A percentile compares a stretch with the other conserved stretches of the same genome.
Evolutionary conservation across 2,329 filamentous ascomycete genomes (phyloP).

Genomic region (Paramyrothecium roridum): DNA sequence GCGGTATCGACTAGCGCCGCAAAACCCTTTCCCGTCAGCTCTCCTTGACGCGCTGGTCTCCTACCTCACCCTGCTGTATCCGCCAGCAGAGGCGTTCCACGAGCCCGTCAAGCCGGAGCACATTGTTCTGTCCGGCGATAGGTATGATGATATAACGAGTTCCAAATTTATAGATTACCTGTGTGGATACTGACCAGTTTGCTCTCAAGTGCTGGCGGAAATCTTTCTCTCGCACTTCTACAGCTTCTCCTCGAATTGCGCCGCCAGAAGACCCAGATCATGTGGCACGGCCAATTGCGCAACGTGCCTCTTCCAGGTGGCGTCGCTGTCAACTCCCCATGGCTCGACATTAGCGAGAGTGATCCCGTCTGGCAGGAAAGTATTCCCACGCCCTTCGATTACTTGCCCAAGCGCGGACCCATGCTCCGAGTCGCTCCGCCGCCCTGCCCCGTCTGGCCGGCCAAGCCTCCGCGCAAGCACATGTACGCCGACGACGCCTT

Average conservation of each 20-base stretch:
- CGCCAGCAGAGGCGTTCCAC: constrained; percentile 65
- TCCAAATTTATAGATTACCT: background rate
- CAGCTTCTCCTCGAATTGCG: constrained; percentile 66
- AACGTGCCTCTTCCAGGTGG: constrained; percentile 65
- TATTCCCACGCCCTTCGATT: constrained; percentile 28
- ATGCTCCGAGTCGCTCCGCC: constrained; percentile 22
- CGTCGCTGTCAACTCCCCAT: constrained; percentile 61
- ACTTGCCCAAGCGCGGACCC: constrained; percentile 46
- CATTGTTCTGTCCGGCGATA: constrained; percentile 71
- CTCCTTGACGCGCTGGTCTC: constrained; percentile 70
- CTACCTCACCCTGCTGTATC: constrained; percentile 71
- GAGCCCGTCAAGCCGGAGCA: constrained; percentile 59
- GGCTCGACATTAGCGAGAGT: constrained; percentile 67
- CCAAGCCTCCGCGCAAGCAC: constrained; percentile 47
- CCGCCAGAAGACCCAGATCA: constrained; percentile 40
- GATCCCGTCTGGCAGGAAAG: constrained; percentile 23
- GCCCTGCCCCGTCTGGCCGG: constrained; percentile 56
- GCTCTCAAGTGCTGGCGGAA: constrained; percentile 63
- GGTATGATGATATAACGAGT: constrained; percentile 34
- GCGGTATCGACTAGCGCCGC: constrained; percentile 71
- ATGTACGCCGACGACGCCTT: constrained; percentile 54
- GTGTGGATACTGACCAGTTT: constrained; percentile 8
- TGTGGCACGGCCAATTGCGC: constrained; percentile 58
- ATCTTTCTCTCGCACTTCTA: constrained; percentile 63
- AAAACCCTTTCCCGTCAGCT: constrained; percentile 71